phyloP scores from a whole-genome alignment of 306 rosid species.

The Lathyrus oleraceus region DNA sequence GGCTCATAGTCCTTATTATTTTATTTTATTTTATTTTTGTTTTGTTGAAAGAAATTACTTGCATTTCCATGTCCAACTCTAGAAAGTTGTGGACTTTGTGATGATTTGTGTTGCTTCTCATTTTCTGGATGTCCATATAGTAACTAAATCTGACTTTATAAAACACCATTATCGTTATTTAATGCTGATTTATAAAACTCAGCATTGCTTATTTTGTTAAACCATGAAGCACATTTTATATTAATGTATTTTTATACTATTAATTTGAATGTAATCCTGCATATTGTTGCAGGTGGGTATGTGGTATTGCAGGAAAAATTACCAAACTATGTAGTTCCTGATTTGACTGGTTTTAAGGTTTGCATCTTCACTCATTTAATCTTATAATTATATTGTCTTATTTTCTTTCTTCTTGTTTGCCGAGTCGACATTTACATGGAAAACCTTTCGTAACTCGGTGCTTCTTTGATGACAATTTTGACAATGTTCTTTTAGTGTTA shows the following conservation, averaged over 20 bases:
- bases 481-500: slow-evolving; percentile 10
- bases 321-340: slow-evolving; percentile 66
- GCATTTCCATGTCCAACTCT: slow-evolving; percentile 8
- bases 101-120: slow-evolving; percentile 1
- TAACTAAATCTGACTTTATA: slow-evolving; percentile 8
- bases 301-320: slow-evolving; percentile 55
- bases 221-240: background rate
- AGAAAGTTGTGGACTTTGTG: background rate
- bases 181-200: background rate
- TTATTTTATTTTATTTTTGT: background rate
- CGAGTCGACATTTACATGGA: background rate
- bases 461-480: background rate
- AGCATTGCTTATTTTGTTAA: background rate
- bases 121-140: slow-evolving; percentile 1
- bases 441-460: background rate
- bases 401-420: slow-evolving; percentile 27
- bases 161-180: slow-evolving; percentile 6
- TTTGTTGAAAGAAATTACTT: slow-evolving; percentile 5
- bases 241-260: background rate
- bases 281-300: slow-evolving; percentile 58
- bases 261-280: slow-evolving; percentile 19
- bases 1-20: background rate
- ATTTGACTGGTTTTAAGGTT: slow-evolving; percentile 62
- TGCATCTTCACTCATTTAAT: slow-evolving; percentile 20
- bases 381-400: background rate